Base-by-base conservation (phyloP, 2,329 filamentous ascomycete species). In the Blumeria hordei region DNA sequence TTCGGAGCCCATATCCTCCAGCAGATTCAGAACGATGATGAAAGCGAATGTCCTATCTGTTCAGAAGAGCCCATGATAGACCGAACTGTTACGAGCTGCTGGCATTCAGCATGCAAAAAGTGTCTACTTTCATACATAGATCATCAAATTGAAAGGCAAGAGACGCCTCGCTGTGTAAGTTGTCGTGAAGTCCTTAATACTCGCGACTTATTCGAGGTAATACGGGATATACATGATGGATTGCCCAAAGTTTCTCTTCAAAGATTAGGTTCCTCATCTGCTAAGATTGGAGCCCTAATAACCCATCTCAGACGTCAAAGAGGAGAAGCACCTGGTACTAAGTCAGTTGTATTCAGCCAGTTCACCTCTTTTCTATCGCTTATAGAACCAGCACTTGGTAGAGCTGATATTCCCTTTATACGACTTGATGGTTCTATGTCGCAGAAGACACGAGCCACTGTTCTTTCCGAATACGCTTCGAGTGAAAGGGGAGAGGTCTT, bases 281-380 rank as follows among this genome's bases (percentile, higher is more conserved):
- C 92, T 50, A 98, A 98, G 67, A 84, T 96, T 11, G 79, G 84
- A 47, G 77, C 85, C 0, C 74, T 98, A 5, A 75, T 95, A 59
- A 75, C 72, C 3, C 80, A 92, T 57, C 76, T 98, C 5, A 82
- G 83, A 44, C 70, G 72, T 1, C 69, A 93, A 7, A 79, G 83
- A 9, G 75, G 72, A 55, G 73, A 78, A 53, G 71, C 83, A n/a
- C 76, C 81, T 0, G 72, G 68, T 5, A 83, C 82, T 52, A 96
- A 95, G 68, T 87, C 85, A 0, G 88, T 96, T 21, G 81, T 98
- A 35, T 98, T 98, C 69, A 92, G 85, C 56, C 92, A 98, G 67
- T 98, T 98, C 67, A 98, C 92, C 0, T 93, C 88, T 0, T 98
- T 96, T 67, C 77, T 98, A 61, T 81, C 88, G 59, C 78, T 98